Percentiles rank a stretch among this genome's conserved stretches.
phyloP scores from a whole-genome alignment of 2,329 filamentous ascomycete species.

The Fusarium sp. region DNA sequence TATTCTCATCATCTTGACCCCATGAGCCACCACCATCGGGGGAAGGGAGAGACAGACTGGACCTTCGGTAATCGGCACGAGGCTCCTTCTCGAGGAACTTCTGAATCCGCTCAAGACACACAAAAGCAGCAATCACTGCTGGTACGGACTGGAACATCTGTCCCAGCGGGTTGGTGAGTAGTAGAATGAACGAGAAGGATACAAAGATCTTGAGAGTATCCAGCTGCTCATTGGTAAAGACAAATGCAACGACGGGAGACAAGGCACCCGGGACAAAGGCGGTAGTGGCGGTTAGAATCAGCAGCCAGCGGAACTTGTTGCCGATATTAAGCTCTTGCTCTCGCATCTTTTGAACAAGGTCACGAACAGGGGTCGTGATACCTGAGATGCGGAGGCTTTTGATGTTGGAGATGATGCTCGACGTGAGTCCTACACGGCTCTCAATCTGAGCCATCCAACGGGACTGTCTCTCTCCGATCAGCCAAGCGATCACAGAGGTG shows the following conservation, averaged over 20 bases:
- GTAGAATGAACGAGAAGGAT: conserved; percentile 45
- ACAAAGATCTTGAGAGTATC: conserved; percentile 47
- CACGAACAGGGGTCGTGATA: conserved; percentile 42
- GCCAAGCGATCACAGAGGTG: conserved; percentile 22
- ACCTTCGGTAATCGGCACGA: not conserved
- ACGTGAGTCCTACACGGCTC: conserved; percentile 42
- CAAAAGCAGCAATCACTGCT: conserved; percentile 26
- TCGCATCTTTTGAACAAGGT: conserved; percentile 40
- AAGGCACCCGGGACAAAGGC: conserved; percentile 49
- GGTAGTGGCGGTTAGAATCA: conserved; percentile 44
- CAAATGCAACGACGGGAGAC: conserved; percentile 50
- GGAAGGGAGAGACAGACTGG: not conserved
- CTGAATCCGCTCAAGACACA: conserved; percentile 11
- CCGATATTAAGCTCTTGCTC: conserved; percentile 42
- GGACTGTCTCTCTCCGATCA: conserved; percentile 42
- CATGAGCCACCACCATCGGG: not conserved
- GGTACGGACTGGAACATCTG: conserved; percentile 47
- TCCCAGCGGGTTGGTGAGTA: conserved; percentile 44
- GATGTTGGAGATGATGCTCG: conserved; percentile 43
- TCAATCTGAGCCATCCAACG: conserved; percentile 49
- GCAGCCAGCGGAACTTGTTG: conserved; percentile 39
- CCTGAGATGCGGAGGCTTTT: conserved; percentile 48
- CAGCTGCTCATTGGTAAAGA: conserved; percentile 37
- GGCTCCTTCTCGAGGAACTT: not conserved
- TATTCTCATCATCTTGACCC: not conserved